These are phyloP conservation scores for Draba incana DNA, from an alignment of 345 rosid species.

Conservation along the genomic window DNA sequence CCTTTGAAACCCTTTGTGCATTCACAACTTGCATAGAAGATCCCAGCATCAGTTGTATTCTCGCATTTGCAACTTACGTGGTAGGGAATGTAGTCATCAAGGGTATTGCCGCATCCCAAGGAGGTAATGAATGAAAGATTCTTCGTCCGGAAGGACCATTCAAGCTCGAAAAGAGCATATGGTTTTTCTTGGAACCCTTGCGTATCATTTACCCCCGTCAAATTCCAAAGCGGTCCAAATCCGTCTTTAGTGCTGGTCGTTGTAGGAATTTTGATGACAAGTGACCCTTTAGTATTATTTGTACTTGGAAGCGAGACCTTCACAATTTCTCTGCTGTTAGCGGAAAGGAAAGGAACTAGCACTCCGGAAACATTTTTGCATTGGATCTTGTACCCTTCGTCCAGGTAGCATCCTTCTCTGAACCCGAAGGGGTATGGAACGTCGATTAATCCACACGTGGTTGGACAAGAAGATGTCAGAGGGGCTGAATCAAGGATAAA, in stretches of 20 bases:
- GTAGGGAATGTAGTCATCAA: neutral
- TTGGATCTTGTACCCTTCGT: neutral
- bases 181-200: too few relatives aligned
- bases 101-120: neutral
- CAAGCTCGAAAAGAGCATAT: too few relatives aligned
- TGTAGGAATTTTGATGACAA: neutral
- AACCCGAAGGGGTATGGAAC: neutral
- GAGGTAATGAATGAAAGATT: neutral
- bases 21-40: constrained; percentile 17
- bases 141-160: neutral
- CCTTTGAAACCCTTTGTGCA: constrained; percentile 31
- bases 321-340: neutral
- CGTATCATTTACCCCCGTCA: too few relatives aligned
- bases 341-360: neutral
- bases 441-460: neutral
- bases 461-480: neutral
- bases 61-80: constrained; percentile 2
- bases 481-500: neutral
- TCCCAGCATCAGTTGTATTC: neutral
- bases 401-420: neutral
- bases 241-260: too few relatives aligned
- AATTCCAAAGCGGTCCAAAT: too few relatives aligned
- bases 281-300: neutral
- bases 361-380: neutral
- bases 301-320: neutral